Evolutionary conservation across 371 early-diverging fungal species (phyloP), one percentile per base, ranked within the genome.

Genomic region (Dinochytrium kinnereticum): DNA sequence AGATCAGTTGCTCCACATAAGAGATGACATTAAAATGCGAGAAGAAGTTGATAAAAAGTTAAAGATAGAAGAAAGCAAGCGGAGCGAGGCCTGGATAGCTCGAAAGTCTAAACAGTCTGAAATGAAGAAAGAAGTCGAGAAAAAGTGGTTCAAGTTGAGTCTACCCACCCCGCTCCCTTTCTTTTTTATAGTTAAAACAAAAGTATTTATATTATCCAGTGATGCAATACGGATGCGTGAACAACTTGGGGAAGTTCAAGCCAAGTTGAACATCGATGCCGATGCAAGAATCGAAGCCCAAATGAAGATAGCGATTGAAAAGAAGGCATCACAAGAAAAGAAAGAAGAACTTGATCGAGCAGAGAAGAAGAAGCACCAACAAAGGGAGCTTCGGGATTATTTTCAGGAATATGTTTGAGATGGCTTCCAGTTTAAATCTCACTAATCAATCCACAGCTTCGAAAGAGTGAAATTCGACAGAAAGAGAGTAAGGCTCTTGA

Each of bases 51-150:
- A 19, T 17, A 39, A 59, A 55, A 51, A 55, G 50, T 51, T 55
- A 38, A 38, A 70, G 24, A 64, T 65, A 49, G 76, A 67, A 19
- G 75, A 70, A 57, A 71, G 36, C 15, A 73, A 71, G 59, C 49
- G 69, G 40, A 61, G 51, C 50, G 70, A 78, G 49, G 75, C 71
- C 0, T 82, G 84, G 84, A 68, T 57, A 1, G 61, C 55, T 13
- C 33, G 78, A 37, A 82, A 82, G 50, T 61, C 67, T 24, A 26
- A 40, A 24, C 82, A 82, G 74, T 30, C 26, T 19, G 40, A 51
- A 44, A 59, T 71, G 64, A 79, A 78, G 71, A 77, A 78, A 44
- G 75, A 78, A 38, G 36, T 82, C 36, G 80, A 81, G 72, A 44
- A 51, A 40, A 74, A 82, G 75, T 75, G 80, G 79, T 70, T 69